Evolutionary conservation across 2,329 filamentous ascomycete species (phyloP).

Genomic region (Tolypocladium album): DNA sequence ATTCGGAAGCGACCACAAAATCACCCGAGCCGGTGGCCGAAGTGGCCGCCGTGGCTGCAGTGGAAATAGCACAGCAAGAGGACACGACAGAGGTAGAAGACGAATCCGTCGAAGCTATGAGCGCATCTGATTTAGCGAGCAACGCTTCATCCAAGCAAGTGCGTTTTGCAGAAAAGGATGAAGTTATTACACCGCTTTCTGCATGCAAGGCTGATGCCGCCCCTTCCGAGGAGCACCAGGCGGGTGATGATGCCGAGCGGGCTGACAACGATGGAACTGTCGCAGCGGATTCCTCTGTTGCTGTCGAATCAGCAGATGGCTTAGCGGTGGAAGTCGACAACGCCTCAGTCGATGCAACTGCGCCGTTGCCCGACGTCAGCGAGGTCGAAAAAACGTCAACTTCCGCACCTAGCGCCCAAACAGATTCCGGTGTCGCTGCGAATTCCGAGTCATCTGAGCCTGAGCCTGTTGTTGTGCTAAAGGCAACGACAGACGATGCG

Average conservation of each 20-base stretch:
- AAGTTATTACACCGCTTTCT: not conserved
- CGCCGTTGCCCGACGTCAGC: not conserved
- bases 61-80: not conserved
- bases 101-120: not conserved
- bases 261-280: not conserved
- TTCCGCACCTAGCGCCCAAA: not conserved
- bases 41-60: not conserved
- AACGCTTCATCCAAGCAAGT: not conserved
- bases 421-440: not conserved
- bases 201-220: not conserved
- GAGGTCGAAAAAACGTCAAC: not conserved
- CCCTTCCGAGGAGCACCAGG: not conserved
- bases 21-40: not conserved
- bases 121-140: not conserved
- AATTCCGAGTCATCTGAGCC: not conserved
- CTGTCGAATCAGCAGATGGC: not conserved
- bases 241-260: not conserved
- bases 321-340: not conserved
- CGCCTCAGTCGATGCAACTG: not conserved
- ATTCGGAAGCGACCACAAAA: not conserved
- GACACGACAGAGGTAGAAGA: not conserved
- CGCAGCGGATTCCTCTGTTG: not conserved
- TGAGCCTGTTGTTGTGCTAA: not conserved
- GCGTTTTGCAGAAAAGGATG: not conserved
- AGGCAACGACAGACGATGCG: not conserved